Conservation (phyloP, 2,329 filamentous ascomycete species). For the Cercospora brassicicola region DNA sequence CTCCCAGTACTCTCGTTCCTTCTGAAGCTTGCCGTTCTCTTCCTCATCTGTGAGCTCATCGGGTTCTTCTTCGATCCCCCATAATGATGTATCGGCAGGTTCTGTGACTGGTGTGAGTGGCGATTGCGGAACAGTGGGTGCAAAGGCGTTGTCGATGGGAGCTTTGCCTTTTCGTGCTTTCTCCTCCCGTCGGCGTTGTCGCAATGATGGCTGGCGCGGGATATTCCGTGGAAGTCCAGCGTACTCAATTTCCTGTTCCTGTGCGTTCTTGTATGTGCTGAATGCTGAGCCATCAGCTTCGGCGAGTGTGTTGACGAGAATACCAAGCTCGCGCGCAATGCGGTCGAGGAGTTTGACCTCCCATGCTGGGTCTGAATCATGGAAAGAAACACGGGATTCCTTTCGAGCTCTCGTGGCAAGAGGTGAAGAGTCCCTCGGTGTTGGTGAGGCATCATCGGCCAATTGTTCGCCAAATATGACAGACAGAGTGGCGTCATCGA, state of each 20-base stretch:
- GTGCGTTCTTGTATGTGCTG: slow-evolving; percentile 69
- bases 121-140: slow-evolving; percentile 36
- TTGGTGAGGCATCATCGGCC: slow-evolving; percentile 45
- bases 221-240: slow-evolving; percentile 63
- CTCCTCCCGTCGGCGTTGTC: slow-evolving; percentile 30
- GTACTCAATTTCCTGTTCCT: slow-evolving; percentile 63
- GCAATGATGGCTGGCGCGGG: slow-evolving; percentile 28
- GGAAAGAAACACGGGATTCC: slow-evolving; percentile 39
- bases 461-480: slow-evolving; percentile 83
- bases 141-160: slow-evolving; percentile 33
- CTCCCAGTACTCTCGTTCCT: slow-evolving; percentile 82
- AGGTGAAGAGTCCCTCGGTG: slow-evolving; percentile 38
- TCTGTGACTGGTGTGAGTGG: slow-evolving; percentile 33
- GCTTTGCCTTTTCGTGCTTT: slow-evolving; percentile 16
- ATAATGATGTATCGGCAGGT: slow-evolving; percentile 56
- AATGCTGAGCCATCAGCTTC: slow-evolving; percentile 82
- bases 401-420: slow-evolving; percentile 34
- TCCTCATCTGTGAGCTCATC: slow-evolving; percentile 37
- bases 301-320: slow-evolving; percentile 78
- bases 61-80: slow-evolving; percentile 66
- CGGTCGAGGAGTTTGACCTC: slow-evolving; percentile 77
- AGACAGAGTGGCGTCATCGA: slow-evolving; percentile 80
- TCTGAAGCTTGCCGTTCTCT: slow-evolving; percentile 33
- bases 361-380: slow-evolving; percentile 55
- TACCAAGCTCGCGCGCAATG: slow-evolving; percentile 81